Conservation (phyloP, 352 stramenopile species). For the Aphanomyces cochlioides region DNA sequence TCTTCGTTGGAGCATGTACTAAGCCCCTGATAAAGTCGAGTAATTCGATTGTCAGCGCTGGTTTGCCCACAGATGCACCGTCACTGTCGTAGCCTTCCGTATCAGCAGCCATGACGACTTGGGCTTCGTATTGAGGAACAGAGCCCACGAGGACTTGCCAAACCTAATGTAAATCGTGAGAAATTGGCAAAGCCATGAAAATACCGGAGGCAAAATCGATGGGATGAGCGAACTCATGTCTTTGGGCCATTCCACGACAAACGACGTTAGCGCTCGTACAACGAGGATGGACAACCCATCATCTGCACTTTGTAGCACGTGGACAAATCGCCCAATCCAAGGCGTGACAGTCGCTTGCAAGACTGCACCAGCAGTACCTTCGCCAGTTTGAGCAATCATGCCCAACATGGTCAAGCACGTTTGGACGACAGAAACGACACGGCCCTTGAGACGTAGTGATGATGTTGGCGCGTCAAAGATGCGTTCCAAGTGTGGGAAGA, state of each 20-base stretch:
- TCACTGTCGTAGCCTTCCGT: conserved; percentile 78
- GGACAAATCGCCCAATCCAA: conserved; percentile 69
- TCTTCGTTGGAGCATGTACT: conserved; percentile 73
- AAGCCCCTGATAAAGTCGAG: conserved; percentile 69
- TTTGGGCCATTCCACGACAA: conserved; percentile 79
- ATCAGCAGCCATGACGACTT: conserved; percentile 56
- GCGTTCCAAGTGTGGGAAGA: conserved; percentile 70
- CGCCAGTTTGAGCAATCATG: conserved; percentile 80
- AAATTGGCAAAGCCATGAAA: background rate
- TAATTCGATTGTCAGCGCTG: conserved; percentile 60
- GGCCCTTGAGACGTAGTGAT: conserved; percentile 45
- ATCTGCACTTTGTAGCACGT: conserved; percentile 45
- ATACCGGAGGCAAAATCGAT: conserved; percentile 53
- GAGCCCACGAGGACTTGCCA: conserved; percentile 51
- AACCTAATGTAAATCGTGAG: conserved; percentile 33
- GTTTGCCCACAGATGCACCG: conserved; percentile 55
- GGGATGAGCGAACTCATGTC: conserved; percentile 70
- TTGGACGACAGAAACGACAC: conserved; percentile 71
- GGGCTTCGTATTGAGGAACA: conserved; percentile 47
- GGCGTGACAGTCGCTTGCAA: conserved; percentile 61
- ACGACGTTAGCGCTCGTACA: conserved; percentile 62
- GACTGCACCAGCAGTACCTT: conserved; percentile 49
- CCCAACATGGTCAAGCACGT: conserved; percentile 73
- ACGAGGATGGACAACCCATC: conserved; percentile 77
- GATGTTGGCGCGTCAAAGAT: conserved; percentile 57